A percentile compares a stretch with the other conserved stretches of the same genome.
phyloP scores from a whole-genome alignment of 345 rosid species.

The Syzygium grande region DNA sequence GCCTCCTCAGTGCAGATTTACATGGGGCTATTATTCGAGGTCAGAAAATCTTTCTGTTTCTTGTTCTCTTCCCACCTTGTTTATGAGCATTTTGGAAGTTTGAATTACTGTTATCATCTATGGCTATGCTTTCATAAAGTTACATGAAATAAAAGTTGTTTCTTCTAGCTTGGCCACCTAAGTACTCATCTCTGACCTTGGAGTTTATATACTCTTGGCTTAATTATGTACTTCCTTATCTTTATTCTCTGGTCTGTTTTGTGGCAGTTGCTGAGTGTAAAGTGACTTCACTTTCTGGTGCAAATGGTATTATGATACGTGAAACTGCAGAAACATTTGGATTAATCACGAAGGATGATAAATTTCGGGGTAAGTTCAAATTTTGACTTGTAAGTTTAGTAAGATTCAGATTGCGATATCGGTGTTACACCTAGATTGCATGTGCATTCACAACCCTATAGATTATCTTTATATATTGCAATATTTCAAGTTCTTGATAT shows the following conservation, averaged over 20 bases:
- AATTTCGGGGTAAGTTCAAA: constrained; percentile 39
- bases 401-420: not conserved
- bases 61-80: not conserved
- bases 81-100: not conserved
- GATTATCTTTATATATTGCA: not conserved
- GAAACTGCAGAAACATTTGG: constrained; percentile 92
- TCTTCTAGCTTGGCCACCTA: not conserved
- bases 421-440: not conserved
- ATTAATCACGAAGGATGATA: constrained; percentile 54
- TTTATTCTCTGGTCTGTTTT: not conserved
- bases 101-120: not conserved
- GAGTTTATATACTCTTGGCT: not conserved
- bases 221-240: not conserved
- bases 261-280: constrained; percentile 71
- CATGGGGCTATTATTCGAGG: constrained; percentile 67
- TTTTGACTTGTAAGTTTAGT: not conserved
- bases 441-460: not conserved
- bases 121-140: not conserved
- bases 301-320: constrained; percentile 75
- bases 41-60: constrained; percentile 2
- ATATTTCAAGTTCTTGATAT: not conserved
- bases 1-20: constrained; percentile 50
- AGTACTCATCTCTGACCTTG: not conserved
- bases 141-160: not conserved
- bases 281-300: constrained; percentile 49